Conservation (phyloP, 2,329 filamentous ascomycete species). For the Apiospora arundinis region DNA sequence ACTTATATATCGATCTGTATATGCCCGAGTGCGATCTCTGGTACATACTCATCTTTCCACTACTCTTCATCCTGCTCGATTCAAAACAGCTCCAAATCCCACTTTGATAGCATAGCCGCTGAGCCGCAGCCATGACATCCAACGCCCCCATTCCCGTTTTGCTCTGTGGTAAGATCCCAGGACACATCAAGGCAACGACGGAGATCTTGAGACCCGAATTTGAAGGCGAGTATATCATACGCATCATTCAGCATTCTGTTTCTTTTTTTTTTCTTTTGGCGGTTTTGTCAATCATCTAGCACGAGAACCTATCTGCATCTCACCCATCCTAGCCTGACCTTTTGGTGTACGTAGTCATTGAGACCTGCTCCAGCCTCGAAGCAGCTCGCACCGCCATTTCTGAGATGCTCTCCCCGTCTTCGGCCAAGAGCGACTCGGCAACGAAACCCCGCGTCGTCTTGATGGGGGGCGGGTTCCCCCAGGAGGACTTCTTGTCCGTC, state of each 20-base stretch:
- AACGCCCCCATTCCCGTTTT: constrained; percentile 23
- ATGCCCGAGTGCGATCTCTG: neutral
- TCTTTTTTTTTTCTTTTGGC: too few relatives aligned
- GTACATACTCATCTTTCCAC: neutral
- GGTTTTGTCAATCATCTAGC: too few relatives aligned
- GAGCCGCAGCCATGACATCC: constrained; percentile 7
- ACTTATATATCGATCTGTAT: neutral
- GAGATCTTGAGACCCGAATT: constrained; percentile 25
- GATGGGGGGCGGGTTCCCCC: constrained; percentile 26
- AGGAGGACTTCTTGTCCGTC: constrained; percentile 23
- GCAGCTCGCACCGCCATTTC: constrained; percentile 16
- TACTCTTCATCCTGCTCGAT: neutral
- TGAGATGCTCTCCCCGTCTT: constrained; percentile 8
- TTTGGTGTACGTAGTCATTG: neutral
- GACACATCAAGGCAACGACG: constrained; percentile 22
- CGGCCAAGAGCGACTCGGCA: neutral
- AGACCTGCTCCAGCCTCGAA: constrained; percentile 16
- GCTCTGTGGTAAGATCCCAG: constrained; percentile 25
- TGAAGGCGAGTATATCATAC: constrained; percentile 16
- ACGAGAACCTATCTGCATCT: too few relatives aligned
- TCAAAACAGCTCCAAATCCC: neutral
- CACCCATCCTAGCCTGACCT: neutral
- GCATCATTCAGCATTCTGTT: too few relatives aligned
- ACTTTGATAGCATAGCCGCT: neutral
- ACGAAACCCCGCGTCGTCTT: constrained; percentile 19